Base-by-base conservation (phyloP, 2,329 filamentous ascomycete genomes). In the Byssochlamys sp. region DNA sequence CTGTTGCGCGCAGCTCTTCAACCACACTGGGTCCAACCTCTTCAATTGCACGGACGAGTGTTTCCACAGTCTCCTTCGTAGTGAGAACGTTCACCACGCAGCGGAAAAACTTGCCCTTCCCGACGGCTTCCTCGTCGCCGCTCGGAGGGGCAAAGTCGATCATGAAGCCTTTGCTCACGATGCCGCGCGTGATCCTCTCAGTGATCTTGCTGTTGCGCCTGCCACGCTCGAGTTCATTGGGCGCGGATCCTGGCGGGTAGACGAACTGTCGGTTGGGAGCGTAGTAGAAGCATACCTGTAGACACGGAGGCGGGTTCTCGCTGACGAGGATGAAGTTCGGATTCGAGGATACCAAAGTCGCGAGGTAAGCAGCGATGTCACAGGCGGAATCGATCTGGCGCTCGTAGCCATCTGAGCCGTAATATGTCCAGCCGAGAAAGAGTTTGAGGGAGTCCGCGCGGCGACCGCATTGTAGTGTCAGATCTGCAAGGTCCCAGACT, bases 261-360 rank as follows among this genome's bases (percentile, higher is more conserved):
- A 72, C 67, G 57, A 88, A 61, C 58, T 72, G 65, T 2, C 85
- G 83, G 1, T 77, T 77, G 0, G 83, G 83, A 0, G 86, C 84
- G 67, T 89, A 91, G 71, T 96, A 96, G 72, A 97, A 97, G 77
- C 92, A 96, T 25, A 97, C 88, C 75, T 97, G 94, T 69, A 96
- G 77, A 74, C 92, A 97, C 0, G 90, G 89, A 52, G 91, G 86
- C 27, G 90, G 89, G 65, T 88, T 86, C 57, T 83, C 80, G 10
- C 85, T 89, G 2, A 96, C 83, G 14, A 95, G 78, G 19, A 82
- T 75, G 64, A 97, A 88, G 63, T 89, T 77, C 0, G 75, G 69
- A 49, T 80, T 78, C 12, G 75, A 52, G 4, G 77, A 72, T 2
- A 96, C 69, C 0, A 85, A 72, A 0, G 68, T 69, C 0, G 87